Conservation (phyloP, 495 filamentous ascomycete genomes). For the Cetradonia linearis region DNA sequence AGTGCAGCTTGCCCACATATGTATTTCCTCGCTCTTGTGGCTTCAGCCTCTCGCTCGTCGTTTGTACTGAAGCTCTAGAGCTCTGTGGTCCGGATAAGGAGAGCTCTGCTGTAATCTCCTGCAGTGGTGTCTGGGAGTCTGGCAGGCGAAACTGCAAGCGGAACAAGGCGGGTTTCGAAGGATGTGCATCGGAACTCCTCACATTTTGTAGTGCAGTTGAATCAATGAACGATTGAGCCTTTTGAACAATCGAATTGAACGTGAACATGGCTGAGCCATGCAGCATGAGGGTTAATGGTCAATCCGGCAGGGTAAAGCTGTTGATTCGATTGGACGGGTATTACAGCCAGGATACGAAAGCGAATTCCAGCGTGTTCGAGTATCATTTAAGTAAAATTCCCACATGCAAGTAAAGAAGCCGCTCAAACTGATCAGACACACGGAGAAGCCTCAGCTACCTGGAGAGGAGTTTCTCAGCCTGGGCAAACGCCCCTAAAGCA, state of each 20-base stretch:
- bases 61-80: constrained; percentile 30
- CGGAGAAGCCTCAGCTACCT: neutral
- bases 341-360: neutral
- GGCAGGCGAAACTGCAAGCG: constrained; percentile 94
- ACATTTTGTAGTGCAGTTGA: constrained; percentile 52
- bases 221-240: constrained; percentile 90
- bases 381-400: no score
- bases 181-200: constrained; percentile 50
- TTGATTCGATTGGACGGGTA: neutral
- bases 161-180: constrained; percentile 87
- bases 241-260: constrained; percentile 81
- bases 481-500: neutral
- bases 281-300: neutral
- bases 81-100: constrained; percentile 58
- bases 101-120: constrained; percentile 92
- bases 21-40: constrained; percentile 58
- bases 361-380: neutral
- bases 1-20: constrained; percentile 85
- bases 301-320: neutral
- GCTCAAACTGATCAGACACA: neutral
- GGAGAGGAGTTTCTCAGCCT: no score
- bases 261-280: constrained; percentile 51
- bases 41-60: constrained; percentile 49
- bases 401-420: neutral
- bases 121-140: constrained; percentile 77